Conservation (phyloP, 768 basidiomycete species). For the Tylopilus felleus region DNA sequence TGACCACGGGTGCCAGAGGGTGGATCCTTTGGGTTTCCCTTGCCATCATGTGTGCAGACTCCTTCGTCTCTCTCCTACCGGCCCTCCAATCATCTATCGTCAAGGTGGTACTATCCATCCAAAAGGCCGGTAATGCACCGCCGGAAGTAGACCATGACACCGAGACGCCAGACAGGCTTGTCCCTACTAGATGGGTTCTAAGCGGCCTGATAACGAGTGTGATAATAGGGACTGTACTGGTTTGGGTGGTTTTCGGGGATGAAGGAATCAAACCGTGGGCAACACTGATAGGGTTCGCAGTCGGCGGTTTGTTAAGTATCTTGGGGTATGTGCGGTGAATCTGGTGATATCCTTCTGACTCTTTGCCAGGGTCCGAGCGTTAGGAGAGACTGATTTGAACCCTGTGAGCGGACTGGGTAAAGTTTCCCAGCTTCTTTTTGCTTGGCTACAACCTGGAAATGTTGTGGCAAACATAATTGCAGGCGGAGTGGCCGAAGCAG, state of each 20-base stretch:
- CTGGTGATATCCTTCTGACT: slow-evolving; percentile 4
- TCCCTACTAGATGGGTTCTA: slow-evolving; percentile 76
- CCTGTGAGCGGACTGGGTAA: slow-evolving; percentile 93
- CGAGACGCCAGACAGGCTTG: slow-evolving; percentile 76
- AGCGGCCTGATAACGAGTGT: slow-evolving; percentile 63
- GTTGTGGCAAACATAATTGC: slow-evolving; percentile 98
- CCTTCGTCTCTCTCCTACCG: slow-evolving; percentile 80
- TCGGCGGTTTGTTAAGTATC: slow-evolving; percentile 82
- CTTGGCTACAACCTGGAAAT: slow-evolving; percentile 91
- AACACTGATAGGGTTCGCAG: slow-evolving; percentile 74
- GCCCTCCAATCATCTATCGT: slow-evolving; percentile 54
- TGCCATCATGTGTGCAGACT: slow-evolving; percentile 94
- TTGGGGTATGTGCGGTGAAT: slow-evolving; percentile 60
- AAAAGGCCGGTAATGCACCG: slow-evolving; percentile 22
- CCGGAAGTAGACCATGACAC: slow-evolving; percentile 52
- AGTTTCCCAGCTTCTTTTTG: slow-evolving; percentile 91
- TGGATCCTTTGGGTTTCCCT: slow-evolving; percentile 98
- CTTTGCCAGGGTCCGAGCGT: slow-evolving; percentile 70
- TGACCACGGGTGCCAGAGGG: slow-evolving; percentile 84
- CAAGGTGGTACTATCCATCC: slow-evolving; percentile 31
- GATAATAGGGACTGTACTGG: slow-evolving; percentile 66
- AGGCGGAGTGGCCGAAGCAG: slow-evolving; percentile 93
- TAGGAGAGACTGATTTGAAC: slow-evolving; percentile 95
- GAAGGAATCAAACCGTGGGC: slow-evolving; percentile 97
- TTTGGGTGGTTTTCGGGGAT: slow-evolving; percentile 86